Conservation (phyloP, 371 early-diverging fungal genomes). For the Mortierella sp. region DNA sequence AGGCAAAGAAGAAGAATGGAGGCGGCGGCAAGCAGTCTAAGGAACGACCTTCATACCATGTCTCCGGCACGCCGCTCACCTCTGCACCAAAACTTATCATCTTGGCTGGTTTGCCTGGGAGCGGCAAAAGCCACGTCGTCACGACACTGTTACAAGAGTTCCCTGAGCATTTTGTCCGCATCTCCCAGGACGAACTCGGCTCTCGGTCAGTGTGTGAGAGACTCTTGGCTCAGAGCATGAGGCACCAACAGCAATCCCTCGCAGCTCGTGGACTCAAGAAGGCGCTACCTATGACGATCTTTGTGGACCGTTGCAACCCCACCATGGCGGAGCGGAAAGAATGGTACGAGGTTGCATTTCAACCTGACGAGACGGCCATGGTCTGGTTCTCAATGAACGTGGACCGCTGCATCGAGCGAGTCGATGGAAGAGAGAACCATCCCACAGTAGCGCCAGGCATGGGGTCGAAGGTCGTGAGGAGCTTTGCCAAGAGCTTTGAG, state of each 20-base stretch:
- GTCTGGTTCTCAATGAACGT: constrained; percentile 55
- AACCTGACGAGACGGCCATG: constrained; percentile 41
- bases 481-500: constrained; percentile 52
- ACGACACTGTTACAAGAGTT: constrained; percentile 32
- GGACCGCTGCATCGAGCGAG: constrained; percentile 55
- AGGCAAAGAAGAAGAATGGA: constrained; percentile 36
- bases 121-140: constrained; percentile 58
- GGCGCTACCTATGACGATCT: constrained; percentile 49
- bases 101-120: constrained; percentile 58
- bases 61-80: constrained; percentile 26
- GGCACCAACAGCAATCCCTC: constrained; percentile 47
- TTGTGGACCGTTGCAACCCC: constrained; percentile 63
- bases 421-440: constrained; percentile 51
- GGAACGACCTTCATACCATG: constrained; percentile 36
- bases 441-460: constrained; percentile 54
- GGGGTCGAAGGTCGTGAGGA: constrained; percentile 48
- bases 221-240: constrained; percentile 49
- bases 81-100: constrained; percentile 55
- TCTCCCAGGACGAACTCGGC: constrained; percentile 62
- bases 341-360: constrained; percentile 54
- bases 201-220: constrained; percentile 51
- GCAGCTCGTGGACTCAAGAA: constrained; percentile 25
- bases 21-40: constrained; percentile 29
- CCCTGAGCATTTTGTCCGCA: constrained; percentile 47
- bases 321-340: constrained; percentile 52